Conservation (phyloP, 1,284 basidiomycete genomes). For the Phellopilus nigrolimitatus region DNA sequence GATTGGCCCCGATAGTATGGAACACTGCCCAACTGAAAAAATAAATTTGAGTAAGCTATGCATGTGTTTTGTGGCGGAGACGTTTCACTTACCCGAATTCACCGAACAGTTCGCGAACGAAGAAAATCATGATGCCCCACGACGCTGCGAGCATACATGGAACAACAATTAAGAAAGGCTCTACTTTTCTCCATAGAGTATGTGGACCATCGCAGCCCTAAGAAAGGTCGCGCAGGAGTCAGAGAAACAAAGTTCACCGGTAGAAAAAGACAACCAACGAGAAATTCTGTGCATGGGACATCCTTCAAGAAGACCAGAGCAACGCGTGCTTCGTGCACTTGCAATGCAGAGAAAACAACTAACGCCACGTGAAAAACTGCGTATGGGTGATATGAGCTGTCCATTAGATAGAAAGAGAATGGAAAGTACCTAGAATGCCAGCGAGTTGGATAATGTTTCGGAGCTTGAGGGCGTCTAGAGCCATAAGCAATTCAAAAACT, state of each 20-base stretch:
- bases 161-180: slow-evolving; percentile 38
- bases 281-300: slow-evolving; percentile 20
- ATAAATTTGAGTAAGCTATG: neutral
- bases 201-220: slow-evolving; percentile 33
- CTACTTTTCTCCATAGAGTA: slow-evolving; percentile 40
- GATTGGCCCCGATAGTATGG: slow-evolving; percentile 78
- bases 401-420: neutral
- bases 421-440: slow-evolving; percentile 54
- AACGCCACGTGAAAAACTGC: slow-evolving; percentile 71
- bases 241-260: slow-evolving; percentile 9
- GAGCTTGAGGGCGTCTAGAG: slow-evolving; percentile 54
- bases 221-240: neutral
- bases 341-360: slow-evolving; percentile 66
- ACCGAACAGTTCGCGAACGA: slow-evolving; percentile 36
- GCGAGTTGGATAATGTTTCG: slow-evolving; percentile 74
- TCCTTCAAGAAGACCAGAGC: slow-evolving; percentile 44
- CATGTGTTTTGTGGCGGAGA: too few relatives aligned
- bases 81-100: slow-evolving; percentile 49
- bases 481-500: slow-evolving; percentile 25
- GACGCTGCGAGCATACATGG: slow-evolving; percentile 37
- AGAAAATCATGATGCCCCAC: slow-evolving; percentile 36
- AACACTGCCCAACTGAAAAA: slow-evolving; percentile 73
- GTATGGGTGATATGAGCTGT: neutral
- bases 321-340: slow-evolving; percentile 62
- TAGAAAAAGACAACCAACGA: slow-evolving; percentile 22